These are phyloP conservation scores for Termitomyces sp. DNA, from an alignment of 768 basidiomycete species.

Conservation along the genomic window DNA sequence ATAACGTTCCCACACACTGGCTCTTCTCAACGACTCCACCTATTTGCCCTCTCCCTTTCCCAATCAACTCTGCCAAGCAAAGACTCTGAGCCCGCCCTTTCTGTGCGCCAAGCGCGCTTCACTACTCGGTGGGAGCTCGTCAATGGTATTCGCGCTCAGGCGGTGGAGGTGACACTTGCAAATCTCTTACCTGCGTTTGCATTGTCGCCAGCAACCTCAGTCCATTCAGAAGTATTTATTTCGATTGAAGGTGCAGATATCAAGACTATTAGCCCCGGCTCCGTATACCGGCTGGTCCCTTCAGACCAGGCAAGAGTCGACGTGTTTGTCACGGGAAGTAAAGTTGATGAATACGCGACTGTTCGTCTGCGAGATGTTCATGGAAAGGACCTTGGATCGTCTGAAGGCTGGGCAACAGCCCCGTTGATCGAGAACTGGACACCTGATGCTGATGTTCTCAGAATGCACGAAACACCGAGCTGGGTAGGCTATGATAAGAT, in stretches of 20 bases:
- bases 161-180: slow-evolving; percentile 47
- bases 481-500: slow-evolving; percentile 35
- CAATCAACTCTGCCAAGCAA: slow-evolving; percentile 18
- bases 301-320: slow-evolving; percentile 49
- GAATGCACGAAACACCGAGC: slow-evolving; percentile 47
- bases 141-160: slow-evolving; percentile 36
- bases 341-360: slow-evolving; percentile 23
- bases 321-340: slow-evolving; percentile 39
- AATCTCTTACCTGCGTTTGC: slow-evolving; percentile 41
- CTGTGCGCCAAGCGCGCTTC: slow-evolving; percentile 40
- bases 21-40: slow-evolving; percentile 33
- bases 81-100: slow-evolving; percentile 24
- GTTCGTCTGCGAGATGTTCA: slow-evolving; percentile 28
- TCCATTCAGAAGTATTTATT: slow-evolving; percentile 30
- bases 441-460: slow-evolving; percentile 30
- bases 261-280: slow-evolving; percentile 38
- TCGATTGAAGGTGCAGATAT: slow-evolving; percentile 36
- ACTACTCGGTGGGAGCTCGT: slow-evolving; percentile 44
- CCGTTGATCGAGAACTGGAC: slow-evolving; percentile 39
- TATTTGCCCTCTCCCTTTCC: slow-evolving; percentile 43
- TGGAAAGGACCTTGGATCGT: slow-evolving; percentile 32
- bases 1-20: slow-evolving; percentile 39
- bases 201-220: slow-evolving; percentile 23
- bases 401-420: slow-evolving; percentile 32
- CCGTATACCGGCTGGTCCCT: slow-evolving; percentile 42